Base-by-base conservation (phyloP, 768 basidiomycete species). In the Pleurotus sapidus region DNA sequence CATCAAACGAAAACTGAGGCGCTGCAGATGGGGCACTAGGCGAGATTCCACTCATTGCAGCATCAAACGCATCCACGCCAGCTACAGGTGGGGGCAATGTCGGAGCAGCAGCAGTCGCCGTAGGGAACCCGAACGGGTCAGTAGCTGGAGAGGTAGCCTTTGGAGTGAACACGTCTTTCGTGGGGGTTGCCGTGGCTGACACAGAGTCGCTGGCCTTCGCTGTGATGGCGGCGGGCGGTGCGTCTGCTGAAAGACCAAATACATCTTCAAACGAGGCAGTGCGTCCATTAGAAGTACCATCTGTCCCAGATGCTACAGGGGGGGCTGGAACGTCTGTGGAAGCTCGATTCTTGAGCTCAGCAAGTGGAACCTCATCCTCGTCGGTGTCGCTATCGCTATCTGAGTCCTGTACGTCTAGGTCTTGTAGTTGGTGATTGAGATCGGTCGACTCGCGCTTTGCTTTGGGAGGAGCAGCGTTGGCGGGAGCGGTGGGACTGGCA, bases 61-160 rank as follows among this genome's bases (percentile, higher is more conserved):
- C 89, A 64, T 93, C 90, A 62, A 92, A 90, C 50, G 83, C 89
- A 60, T 77, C 84, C 1, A 86, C 76, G 14, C 83, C 86, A 55
- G 80, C 77, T 20, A 72, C 64, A 6, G 64, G 15, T 14, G 63
- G 47, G 8, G 58, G 56, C 45, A 57, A 60, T 57, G 54, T 18
- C 8, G 57, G 47, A 24, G 57, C 2, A 59, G 65, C 17, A 42
- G 56, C 25, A 60, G 61, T 12, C 65, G 61, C 8, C 8, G 24
- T 18, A 27, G 55, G 34, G 15, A 46, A 24, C n/a, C 46, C 55
- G 45, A 56, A 56, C 9, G 43, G 43, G 38, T 56, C 27, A 61
- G 59, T 60, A 47, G 65, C 54, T 49, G 70, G 63, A 64, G 73
- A 60, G 48, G 56, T 55, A 40, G 57, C 46, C 23, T 50, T 53